Evolutionary conservation across 2,329 filamentous ascomycete genomes (phyloP), one percentile per base, ranked within the genome.

Genomic region (Trichoderma breve): DNA sequence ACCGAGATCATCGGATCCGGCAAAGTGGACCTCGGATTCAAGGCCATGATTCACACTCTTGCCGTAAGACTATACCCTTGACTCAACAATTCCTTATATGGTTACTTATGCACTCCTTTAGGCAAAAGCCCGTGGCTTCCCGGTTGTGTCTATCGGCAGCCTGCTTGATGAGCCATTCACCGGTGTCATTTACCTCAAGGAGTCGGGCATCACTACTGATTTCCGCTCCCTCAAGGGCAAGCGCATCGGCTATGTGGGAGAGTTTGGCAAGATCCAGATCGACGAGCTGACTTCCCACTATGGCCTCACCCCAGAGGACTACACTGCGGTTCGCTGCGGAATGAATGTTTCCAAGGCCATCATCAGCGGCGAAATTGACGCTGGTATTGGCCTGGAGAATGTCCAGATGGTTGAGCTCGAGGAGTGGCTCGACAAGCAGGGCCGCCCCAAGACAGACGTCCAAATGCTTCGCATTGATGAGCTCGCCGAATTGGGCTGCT

Each of bases 251-350:
- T 94, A 94, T 76, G 92, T 94, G 71, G 92, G 92, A 76, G 92
- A 94, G 80, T 94, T 94, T 74, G 92, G 92, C 82, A 94, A 91
- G 87, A 93, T 94, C 79, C 92, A 94, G 83, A 93, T 94, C 75
- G 92, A 94, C 79, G 92, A 94, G 79, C 87, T 94, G 73, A 94
- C 92, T 63, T 89, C 89, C 60, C 88, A 94, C 86, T 93, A 93
- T 79, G 91, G 91, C 79, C 93, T 94, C 89, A 86, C 87, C 1
- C 88, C 91, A 0, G 82, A 84, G 6, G 91, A 94, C 83, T 94
- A 94, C 85, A 92, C 90, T 1, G 91, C 92, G 43, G 86, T 94
- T 8, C 91, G 92, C 72, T 94, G 92, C 79, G 92, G 92, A 74
- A 94, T 94, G 92, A 93, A 94, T 80, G 91, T 94, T 63, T 90